Evolutionary conservation across 345 rosid species (phyloP).

Genomic region (Hevea brasiliensis): DNA sequence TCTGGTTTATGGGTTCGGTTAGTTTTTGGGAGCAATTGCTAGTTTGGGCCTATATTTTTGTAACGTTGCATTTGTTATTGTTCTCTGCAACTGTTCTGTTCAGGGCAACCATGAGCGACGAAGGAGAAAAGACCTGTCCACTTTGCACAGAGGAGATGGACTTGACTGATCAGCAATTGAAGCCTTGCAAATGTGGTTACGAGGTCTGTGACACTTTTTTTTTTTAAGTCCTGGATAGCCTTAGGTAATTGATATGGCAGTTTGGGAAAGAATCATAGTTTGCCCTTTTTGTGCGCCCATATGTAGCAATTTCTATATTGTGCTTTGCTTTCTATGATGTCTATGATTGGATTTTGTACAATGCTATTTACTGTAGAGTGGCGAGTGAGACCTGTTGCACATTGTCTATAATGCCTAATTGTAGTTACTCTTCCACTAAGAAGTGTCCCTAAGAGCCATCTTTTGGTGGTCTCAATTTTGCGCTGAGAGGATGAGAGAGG

Average conservation of each 20-base stretch:
- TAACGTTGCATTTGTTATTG: neutral
- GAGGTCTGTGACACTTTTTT: conserved; percentile 46
- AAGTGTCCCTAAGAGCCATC: too few relatives aligned
- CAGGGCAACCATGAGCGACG: conserved; percentile 70
- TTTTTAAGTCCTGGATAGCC: too few relatives aligned
- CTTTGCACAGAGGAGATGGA: conserved; percentile 96
- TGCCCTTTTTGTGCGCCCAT: too few relatives aligned
- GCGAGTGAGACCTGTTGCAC: neutral
- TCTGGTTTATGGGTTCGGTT: neutral
- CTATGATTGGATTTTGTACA: neutral
- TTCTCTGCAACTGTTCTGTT: neutral
- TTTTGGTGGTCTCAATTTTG: neutral
- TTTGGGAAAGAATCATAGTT: neutral
- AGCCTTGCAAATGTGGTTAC: conserved; percentile 95
- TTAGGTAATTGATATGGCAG: neutral
- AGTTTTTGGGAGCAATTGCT: neutral
- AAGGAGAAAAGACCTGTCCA: conserved; percentile 84
- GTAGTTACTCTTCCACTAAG: neutral
- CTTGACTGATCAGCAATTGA: conserved; percentile 86
- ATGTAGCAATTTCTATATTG: neutral
- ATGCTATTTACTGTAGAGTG: too few relatives aligned
- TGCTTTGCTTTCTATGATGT: neutral
- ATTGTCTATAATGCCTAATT: too few relatives aligned
- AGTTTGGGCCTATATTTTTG: neutral
- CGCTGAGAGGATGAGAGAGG: neutral